Evolutionary conservation across 192 early-diverging fungal genomes (phyloP).

Genomic region (Jimgerdemannia flammicorona): DNA sequence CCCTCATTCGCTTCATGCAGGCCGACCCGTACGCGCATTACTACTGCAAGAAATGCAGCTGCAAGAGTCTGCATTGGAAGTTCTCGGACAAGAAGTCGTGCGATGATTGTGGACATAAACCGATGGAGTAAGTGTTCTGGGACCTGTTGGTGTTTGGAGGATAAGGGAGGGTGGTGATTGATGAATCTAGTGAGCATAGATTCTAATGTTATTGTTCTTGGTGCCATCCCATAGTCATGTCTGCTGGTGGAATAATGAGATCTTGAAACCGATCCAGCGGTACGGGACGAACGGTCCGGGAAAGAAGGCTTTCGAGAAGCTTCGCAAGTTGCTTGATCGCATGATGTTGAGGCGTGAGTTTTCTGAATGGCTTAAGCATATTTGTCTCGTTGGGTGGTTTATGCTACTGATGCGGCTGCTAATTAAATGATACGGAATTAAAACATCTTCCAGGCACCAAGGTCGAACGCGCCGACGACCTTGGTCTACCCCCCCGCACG

Average conservation of each 20-base stretch:
- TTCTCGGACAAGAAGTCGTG: slow-evolving; percentile 54
- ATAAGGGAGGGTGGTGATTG: too few species aligned
- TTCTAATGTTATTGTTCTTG: too few species aligned
- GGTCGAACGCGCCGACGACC: slow-evolving; percentile 79
- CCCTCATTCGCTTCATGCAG: slow-evolving; percentile 85
- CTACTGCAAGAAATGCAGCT: slow-evolving; percentile 77
- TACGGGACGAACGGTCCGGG: slow-evolving; percentile 63
- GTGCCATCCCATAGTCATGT: slow-evolving; percentile 39
- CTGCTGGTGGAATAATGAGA: slow-evolving; percentile 89
- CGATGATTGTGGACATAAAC: slow-evolving; percentile 51
- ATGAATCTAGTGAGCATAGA: too few species aligned
- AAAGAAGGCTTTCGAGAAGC: slow-evolving; percentile 64
- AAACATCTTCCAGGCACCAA: slow-evolving; percentile 59
- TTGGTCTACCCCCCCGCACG: slow-evolving; percentile 83
- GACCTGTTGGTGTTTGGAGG: too few species aligned
- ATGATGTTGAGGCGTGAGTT: slow-evolving; percentile 72
- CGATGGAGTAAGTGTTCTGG: slow-evolving; percentile 44
- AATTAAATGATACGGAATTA: not conserved
- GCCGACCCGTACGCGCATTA: slow-evolving; percentile 82
- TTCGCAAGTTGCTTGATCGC: slow-evolving; percentile 68
- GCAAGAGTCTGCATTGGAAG: slow-evolving; percentile 62
- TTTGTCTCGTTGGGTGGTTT: too few species aligned
- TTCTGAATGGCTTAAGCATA: too few species aligned
- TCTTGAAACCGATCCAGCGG: slow-evolving; percentile 87
- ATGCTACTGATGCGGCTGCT: not conserved